phyloP scores from a whole-genome alignment of 129 eudicot species.

The Solidago caesia region DNA sequence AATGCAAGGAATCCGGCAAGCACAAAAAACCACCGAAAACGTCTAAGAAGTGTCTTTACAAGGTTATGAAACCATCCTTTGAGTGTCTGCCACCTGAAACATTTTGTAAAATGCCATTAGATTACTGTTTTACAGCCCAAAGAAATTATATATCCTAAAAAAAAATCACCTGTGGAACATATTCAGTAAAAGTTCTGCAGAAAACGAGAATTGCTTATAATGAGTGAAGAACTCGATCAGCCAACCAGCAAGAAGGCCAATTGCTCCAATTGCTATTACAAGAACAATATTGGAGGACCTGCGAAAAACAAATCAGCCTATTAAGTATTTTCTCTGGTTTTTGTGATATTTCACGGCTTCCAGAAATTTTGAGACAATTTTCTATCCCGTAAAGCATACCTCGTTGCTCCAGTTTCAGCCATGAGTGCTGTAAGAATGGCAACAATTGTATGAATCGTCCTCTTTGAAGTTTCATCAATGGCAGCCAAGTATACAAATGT shows the following conservation, averaged over 20 bases:
- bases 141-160: background rate
- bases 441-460: slow-evolving; percentile 72
- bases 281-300: slow-evolving; percentile 65
- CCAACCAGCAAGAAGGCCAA: slow-evolving; percentile 71
- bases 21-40: slow-evolving; percentile 67
- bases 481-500: slow-evolving; percentile 75
- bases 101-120: background rate
- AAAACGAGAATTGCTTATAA: slow-evolving; percentile 39
- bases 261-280: slow-evolving; percentile 62
- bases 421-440: slow-evolving; percentile 81
- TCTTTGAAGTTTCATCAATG: slow-evolving; percentile 65
- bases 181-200: slow-evolving; percentile 39
- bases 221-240: slow-evolving; percentile 55
- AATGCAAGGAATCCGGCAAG: slow-evolving; percentile 63
- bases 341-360: background rate
- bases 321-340: background rate
- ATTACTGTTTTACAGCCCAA: slow-evolving; percentile 13
- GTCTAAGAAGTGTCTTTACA: slow-evolving; percentile 45
- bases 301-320: slow-evolving; percentile 20
- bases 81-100: slow-evolving; percentile 53
- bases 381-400: slow-evolving; percentile 39
- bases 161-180: slow-evolving; percentile 44
- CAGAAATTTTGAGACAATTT: background rate
- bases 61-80: slow-evolving; percentile 44
- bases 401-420: slow-evolving; percentile 75